Evolutionary conservation across 208 protist species (phyloP).

Genomic region (Tetramitus jugosus): DNA sequence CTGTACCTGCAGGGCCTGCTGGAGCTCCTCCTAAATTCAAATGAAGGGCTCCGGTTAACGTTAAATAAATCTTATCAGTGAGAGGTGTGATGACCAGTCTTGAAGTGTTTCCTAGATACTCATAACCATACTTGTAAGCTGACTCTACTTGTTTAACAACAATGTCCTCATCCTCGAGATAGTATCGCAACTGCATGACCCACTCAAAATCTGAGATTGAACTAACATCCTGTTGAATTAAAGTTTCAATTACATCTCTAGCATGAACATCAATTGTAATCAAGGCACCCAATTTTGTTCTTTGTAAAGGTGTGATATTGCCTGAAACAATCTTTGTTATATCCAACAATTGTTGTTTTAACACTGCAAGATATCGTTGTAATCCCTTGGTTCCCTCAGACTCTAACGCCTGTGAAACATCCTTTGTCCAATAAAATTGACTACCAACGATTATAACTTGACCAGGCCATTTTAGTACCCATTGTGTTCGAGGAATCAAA

Average conservation of each 20-base stretch:
- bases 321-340: conserved; percentile 13
- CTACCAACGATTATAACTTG: conserved; percentile 78
- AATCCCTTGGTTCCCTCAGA: conserved; percentile 52
- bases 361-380: neutral
- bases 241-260: conserved; percentile 78
- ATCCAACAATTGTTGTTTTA: conserved; percentile 12
- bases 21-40: conserved; percentile 85
- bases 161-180: conserved; percentile 52
- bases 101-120: conserved; percentile 92
- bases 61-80: conserved; percentile 92
- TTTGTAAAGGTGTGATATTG: conserved; percentile 39
- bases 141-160: conserved; percentile 84
- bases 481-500: conserved; percentile 58
- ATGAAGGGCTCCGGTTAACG: conserved; percentile 79
- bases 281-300: conserved; percentile 85
- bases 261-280: conserved; percentile 94
- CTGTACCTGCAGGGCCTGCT: conserved; percentile 74
- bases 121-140: conserved; percentile 84
- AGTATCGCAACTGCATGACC: conserved; percentile 92
- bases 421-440: conserved; percentile 86
- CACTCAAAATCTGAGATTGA: conserved; percentile 83
- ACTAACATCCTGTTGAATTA: conserved; percentile 52
- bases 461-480: conserved; percentile 77
- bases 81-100: conserved; percentile 91
- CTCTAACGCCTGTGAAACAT: conserved; percentile 73